Evolutionary conservation across 768 basidiomycete genomes (phyloP).

Genomic region (Trametes villosa): DNA sequence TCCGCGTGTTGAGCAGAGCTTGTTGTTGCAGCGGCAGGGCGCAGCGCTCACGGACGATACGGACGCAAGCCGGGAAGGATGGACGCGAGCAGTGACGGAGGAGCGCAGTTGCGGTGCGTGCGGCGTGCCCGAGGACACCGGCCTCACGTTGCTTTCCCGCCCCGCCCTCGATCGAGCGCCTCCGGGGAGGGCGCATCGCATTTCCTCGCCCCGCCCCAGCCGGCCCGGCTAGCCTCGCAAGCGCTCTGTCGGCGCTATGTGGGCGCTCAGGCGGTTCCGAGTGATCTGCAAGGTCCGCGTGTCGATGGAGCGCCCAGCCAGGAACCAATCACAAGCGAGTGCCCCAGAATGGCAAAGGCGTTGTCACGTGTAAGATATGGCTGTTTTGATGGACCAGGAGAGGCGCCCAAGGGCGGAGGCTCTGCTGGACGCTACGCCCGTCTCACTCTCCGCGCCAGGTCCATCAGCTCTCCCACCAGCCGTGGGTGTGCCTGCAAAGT

Average conservation of each 20-base stretch:
- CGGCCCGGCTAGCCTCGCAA: not conserved
- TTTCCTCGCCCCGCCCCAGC: not conserved
- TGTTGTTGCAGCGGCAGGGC: too few species aligned
- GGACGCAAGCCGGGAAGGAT: too few species aligned
- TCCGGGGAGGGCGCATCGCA: not conserved
- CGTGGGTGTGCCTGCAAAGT: too few species aligned
- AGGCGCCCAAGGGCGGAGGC: not conserved
- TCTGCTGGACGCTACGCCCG: slow-evolving; percentile 12
- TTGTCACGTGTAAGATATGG: not conserved
- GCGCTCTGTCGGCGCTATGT: not conserved
- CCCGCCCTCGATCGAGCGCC: not conserved
- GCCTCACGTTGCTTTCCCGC: not conserved
- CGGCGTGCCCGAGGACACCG: slow-evolving; percentile 4
- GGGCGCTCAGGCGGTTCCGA: too few species aligned
- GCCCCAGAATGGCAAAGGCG: not conserved
- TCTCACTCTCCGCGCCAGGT: not conserved
- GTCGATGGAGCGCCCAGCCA: not conserved
- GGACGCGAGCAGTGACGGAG: not conserved
- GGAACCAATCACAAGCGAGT: not conserved
- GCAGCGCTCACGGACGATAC: too few species aligned
- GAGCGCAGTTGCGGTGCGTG: not conserved
- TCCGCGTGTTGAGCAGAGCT: too few species aligned
- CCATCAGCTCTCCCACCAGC: too few species aligned
- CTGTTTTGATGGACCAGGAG: not conserved
- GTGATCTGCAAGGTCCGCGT: slow-evolving; percentile 4